Base-by-base conservation (phyloP, 345 rosid genomes). In the Lepidium didymum region DNA sequence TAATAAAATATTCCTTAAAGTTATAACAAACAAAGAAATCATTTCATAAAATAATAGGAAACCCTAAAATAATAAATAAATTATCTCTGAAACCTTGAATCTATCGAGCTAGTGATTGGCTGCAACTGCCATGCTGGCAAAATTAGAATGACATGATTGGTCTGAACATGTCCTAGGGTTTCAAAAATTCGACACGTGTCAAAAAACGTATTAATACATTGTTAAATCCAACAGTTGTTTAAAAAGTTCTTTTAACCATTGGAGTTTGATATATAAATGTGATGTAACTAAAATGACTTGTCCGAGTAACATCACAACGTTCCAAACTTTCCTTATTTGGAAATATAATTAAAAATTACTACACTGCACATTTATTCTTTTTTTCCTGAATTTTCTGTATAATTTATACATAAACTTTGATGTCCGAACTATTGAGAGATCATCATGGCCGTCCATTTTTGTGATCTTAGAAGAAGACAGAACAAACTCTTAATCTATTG, bases 91-190 rank as follows among this genome's bases (percentile, higher is more conserved):
- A 82, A 83, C 98, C 98, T 92, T 92, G 90, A 90, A 75, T 73
- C 79, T 81, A 66, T 90, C 96, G 96, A 92, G 81, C 78, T 53
- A 76, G 78, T 82, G 92, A 87, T 81, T 85, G 91, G 96, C 75
- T 82, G 77, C 42, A 78, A 62, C 74, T 61, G 80, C 89, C 92
- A 83, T 11, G 83, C 65, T 84, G 88, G 80, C 81, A 61, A 60
- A 64, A 53, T 66, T 72, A 76, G 74, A 42, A 38, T 58, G 68
- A 72, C 59, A 73, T 82, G 86, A 87, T 86, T 92, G 92, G 95
- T 70, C 73, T 47, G 59, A 68, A 60, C 38, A 43, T 19, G 62
- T 75, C 65, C 65, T 46, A 79, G 25, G 82, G 84, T 67, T 74
- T 56, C 43, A 58, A 72, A 60, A 54, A 57, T 19, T 0, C 16